phyloP scores from a whole-genome alignment of 768 basidiomycete species.

The Termitomyces sp. region DNA sequence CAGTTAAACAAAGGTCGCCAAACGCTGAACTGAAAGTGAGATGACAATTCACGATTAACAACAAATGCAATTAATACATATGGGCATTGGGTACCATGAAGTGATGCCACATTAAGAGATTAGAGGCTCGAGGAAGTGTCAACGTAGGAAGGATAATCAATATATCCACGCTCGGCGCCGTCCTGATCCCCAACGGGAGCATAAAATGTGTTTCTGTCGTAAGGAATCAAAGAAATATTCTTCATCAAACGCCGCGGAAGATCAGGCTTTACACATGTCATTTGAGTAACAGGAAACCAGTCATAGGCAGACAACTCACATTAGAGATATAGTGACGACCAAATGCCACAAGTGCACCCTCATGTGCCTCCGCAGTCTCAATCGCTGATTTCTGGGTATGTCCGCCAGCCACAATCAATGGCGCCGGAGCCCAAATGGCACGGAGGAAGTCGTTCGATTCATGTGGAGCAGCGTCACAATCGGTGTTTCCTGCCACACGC shows the following conservation, averaged over 20 bases:
- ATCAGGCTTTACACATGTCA: neutral
- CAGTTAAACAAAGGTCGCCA: too few relatives aligned
- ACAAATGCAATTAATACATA: neutral
- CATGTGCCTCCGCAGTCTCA: conserved; percentile 25
- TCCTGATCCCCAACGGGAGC: neutral
- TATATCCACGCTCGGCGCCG: neutral
- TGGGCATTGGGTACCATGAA: neutral
- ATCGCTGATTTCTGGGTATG: conserved; percentile 38
- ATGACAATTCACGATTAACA: too few relatives aligned
- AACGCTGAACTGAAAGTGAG: too few relatives aligned
- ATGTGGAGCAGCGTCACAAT: conserved; percentile 6
- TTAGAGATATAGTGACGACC: conserved; percentile 29
- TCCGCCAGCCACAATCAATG: conserved; percentile 39
- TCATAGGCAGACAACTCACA: conserved; percentile 15
- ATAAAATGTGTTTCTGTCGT: conserved; percentile 1
- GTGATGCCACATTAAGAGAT: conserved; percentile 7
- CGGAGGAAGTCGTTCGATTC: conserved; percentile 44
- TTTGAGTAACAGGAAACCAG: neutral
- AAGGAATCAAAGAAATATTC: neutral
- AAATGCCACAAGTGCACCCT: conserved; percentile 25
- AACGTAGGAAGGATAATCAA: neutral
- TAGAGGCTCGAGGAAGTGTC: neutral
- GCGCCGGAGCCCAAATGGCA: conserved; percentile 40
- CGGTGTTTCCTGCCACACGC: conserved; percentile 16
- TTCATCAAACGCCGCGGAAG: neutral